These are phyloP conservation scores for Psilocybe tampanensis DNA, from an alignment of 768 basidiomycete genomes.

Conservation along the genomic window DNA sequence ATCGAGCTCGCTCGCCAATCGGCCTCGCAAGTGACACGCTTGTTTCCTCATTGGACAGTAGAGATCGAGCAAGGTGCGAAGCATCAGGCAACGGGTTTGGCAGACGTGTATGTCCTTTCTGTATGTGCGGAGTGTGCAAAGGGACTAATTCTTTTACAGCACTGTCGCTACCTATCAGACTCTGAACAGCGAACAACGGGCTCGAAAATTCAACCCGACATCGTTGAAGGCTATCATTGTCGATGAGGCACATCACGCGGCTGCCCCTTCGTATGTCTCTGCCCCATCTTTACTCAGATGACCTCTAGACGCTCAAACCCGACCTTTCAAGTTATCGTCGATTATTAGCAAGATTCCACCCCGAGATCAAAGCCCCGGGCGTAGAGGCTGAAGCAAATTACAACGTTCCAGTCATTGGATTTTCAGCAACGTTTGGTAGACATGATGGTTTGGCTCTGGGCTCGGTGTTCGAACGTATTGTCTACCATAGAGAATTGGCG, in stretches of 20 bases:
- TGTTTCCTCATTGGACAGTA: slow-evolving; percentile 76
- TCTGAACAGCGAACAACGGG: slow-evolving; percentile 58
- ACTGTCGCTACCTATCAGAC: slow-evolving; percentile 93
- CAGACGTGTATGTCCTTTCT: slow-evolving; percentile 78
- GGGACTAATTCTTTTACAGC: slow-evolving; percentile 34
- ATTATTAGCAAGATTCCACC: slow-evolving; percentile 82
- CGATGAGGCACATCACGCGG: slow-evolving; percentile 96
- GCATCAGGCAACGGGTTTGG: slow-evolving; percentile 73
- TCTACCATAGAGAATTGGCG: slow-evolving; percentile 89
- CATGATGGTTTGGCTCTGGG: slow-evolving; percentile 90
- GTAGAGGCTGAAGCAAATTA: slow-evolving; percentile 39
- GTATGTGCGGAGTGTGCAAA: not conserved
- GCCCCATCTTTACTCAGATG: not conserved
- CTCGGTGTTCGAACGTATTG: slow-evolving; percentile 87
- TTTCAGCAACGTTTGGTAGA: slow-evolving; percentile 93
- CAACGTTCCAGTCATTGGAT: slow-evolving; percentile 84
- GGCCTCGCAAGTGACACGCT: slow-evolving; percentile 63
- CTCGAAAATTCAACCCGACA: slow-evolving; percentile 75
- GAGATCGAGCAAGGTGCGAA: slow-evolving; percentile 91
- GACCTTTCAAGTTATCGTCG: slow-evolving; percentile 61
- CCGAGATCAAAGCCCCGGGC: slow-evolving; percentile 61
- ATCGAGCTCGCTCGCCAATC: slow-evolving; percentile 90
- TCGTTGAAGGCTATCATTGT: slow-evolving; percentile 77
- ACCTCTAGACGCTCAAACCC: not conserved
- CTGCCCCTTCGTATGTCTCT: slow-evolving; percentile 76